Evolutionary conservation across 495 filamentous ascomycete genomes (phyloP).

Genomic region (Penicillium fimorum): DNA sequence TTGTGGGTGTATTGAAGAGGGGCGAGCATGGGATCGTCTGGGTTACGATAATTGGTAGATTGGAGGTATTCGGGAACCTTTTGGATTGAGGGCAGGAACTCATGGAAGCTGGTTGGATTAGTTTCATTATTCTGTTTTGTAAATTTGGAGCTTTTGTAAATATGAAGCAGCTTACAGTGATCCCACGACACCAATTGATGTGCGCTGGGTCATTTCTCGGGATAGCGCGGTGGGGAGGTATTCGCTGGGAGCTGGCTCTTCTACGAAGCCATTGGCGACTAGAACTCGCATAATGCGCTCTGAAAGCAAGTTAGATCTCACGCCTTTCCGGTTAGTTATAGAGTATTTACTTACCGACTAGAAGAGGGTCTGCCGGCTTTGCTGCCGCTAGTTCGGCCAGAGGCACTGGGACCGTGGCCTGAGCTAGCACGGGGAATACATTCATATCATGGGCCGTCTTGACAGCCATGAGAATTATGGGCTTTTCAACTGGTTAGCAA

Average conservation of each 20-base stretch:
- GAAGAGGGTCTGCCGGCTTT: constrained; percentile 21
- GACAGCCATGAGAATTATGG: constrained; percentile 23
- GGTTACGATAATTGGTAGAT: constrained; percentile 19
- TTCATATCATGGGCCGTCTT: constrained; percentile 24
- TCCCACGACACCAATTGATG: constrained; percentile 17
- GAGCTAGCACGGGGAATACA: constrained; percentile 19
- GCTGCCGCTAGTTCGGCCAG: constrained; percentile 15
- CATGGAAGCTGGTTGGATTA: constrained; percentile 11
- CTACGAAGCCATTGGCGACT: constrained; percentile 14
- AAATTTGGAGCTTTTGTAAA: no score
- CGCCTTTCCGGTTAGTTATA: background rate
- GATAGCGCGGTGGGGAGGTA: constrained; percentile 19
- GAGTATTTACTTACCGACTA: constrained; percentile 19
- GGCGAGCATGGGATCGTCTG: constrained; percentile 25
- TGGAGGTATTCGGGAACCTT: constrained; percentile 27
- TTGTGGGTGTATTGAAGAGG: constrained; percentile 38
- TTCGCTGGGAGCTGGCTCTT: constrained; percentile 13
- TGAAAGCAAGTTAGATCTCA: constrained; percentile 1
- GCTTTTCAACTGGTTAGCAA: constrained; percentile 11
- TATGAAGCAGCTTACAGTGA: constrained; percentile 16
- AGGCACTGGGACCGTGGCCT: constrained; percentile 14
- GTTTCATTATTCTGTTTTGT: background rate
- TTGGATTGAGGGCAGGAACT: constrained; percentile 16
- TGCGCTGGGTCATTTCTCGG: constrained; percentile 21
- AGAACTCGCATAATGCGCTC: constrained; percentile 28